These are phyloP conservation scores for Myxozyma monticola DNA, from an alignment of 805 yeast genomes.

Conservation along the genomic window DNA sequence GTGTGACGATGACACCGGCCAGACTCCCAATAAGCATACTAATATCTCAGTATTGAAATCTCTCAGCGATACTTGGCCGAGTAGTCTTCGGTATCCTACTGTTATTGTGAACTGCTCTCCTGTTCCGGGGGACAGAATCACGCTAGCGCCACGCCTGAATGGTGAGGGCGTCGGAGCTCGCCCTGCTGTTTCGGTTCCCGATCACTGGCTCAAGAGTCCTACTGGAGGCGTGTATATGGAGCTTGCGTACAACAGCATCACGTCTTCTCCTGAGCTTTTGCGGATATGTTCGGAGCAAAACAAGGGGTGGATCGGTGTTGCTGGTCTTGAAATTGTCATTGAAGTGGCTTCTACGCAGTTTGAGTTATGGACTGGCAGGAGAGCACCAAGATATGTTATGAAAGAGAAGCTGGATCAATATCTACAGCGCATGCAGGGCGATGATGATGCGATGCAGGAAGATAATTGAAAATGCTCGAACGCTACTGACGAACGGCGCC, in stretches of 20 bases:
- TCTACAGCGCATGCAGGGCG: no score
- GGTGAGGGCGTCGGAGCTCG: conserved; percentile 10
- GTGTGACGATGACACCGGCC: background rate
- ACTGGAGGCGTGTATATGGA: no score
- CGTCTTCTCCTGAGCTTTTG: conserved; percentile 3
- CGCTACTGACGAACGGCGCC: no score
- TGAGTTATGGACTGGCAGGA: conserved; percentile 15
- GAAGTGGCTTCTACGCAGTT: conserved; percentile 14
- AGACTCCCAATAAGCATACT: conserved; percentile 60
- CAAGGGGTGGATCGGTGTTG: conserved; percentile 14
- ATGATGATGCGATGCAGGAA: no score
- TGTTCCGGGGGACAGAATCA: conserved; percentile 5
- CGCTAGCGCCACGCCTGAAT: conserved; percentile 7
- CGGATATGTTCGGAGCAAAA: background rate
- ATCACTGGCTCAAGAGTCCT: no score
- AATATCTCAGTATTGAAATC: conserved; percentile 35
- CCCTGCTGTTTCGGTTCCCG: no score
- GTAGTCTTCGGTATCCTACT: conserved; percentile 14
- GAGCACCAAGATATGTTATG: conserved; percentile 17
- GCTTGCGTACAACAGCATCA: no score
- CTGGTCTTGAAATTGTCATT: conserved; percentile 12
- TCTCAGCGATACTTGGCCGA: background rate
- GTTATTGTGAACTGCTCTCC: conserved; percentile 10
- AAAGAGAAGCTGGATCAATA: conserved; percentile 5
- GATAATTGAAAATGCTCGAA: no score